Base-by-base conservation (phyloP, 73 alveolate species). In the Loxodes magnus region DNA sequence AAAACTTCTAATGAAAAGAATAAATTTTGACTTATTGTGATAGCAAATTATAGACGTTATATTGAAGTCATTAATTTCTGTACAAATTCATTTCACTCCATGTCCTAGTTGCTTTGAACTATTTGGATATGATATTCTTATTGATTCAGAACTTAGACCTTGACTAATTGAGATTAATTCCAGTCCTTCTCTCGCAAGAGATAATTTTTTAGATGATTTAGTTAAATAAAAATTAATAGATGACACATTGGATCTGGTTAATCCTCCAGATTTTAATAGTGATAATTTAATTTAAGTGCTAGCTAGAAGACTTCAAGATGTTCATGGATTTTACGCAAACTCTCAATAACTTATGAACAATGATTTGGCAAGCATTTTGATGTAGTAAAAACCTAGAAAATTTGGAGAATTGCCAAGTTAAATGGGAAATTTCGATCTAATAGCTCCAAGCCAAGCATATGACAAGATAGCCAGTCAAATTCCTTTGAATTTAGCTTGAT, bases 141-240 rank as follows among this genome's bases (percentile, higher is more conserved):
- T 86, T 26, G 96, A 86, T 66, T 56, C 59, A 16, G 56, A 71
- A 41, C 60, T 49, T 19, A 67, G 77, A 48, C 70, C 89, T 67
- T 86, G 96, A 92, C 79, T 86, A 4, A 64, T 86, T 30, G 96
- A 86, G 71, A 77, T 86, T 30, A 86, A 86, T 67, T 51, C 87
- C 10, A 60, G 89, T 16, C 96, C 96, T 10, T 48, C 86, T 42
- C 43, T 86, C 34, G 94, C 86, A 33, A 72, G 91, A 30, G 75
- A 75, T 4, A 83, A 83, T 53, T 71, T 66, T 24, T 44, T 83
- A n/a, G 95, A 83, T 66, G 95, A 83, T 65, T 67, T 72, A 74
- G 51, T 83, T 12, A 83, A 83, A 55, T 41, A 65, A 34, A 77
- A 79, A 23, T 58, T 83, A 14, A 85, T 83, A 21, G 79, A 60